phyloP scores from a whole-genome alignment of 768 basidiomycete species.

The Calocybe gangraenosa region DNA sequence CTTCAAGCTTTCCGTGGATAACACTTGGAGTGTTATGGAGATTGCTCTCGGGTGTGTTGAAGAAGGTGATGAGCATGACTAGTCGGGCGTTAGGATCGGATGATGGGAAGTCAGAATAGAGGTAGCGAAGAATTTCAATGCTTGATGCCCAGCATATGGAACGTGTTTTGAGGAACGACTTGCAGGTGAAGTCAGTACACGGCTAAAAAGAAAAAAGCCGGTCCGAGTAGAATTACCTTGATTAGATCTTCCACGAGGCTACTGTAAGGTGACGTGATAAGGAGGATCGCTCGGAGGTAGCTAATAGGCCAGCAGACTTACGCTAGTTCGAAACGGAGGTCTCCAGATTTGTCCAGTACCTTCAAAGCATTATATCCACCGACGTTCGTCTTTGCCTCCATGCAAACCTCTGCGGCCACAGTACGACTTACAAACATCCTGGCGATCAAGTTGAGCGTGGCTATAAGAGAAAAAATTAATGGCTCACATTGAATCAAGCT shows the following conservation, averaged over 20 bases:
- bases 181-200: not conserved
- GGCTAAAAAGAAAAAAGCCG: slow-evolving; percentile 6
- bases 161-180: slow-evolving; percentile 71
- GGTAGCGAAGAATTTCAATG: slow-evolving; percentile 50
- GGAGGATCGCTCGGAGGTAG: not conserved
- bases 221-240: slow-evolving; percentile 38
- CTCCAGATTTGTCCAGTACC: slow-evolving; percentile 56
- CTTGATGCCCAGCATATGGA: slow-evolving; percentile 51
- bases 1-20: slow-evolving; percentile 49
- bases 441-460: slow-evolving; percentile 10
- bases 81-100: slow-evolving; percentile 56
- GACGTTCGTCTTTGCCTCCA: slow-evolving; percentile 74
- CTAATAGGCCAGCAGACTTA: slow-evolving; percentile 26
- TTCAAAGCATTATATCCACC: slow-evolving; percentile 67
- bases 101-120: slow-evolving; percentile 67
- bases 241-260: slow-evolving; percentile 61
- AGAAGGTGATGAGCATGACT: slow-evolving; percentile 70
- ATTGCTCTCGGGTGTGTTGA: slow-evolving; percentile 29
- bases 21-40: slow-evolving; percentile 25
- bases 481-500: slow-evolving; percentile 61
- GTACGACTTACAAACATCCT: slow-evolving; percentile 84
- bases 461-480: slow-evolving; percentile 2
- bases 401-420: slow-evolving; percentile 79
- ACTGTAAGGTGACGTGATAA: slow-evolving; percentile 22
- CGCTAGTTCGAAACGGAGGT: slow-evolving; percentile 66